Conservation (phyloP, 2,329 filamentous ascomycete genomes). For the Lecanicillium sp. region DNA sequence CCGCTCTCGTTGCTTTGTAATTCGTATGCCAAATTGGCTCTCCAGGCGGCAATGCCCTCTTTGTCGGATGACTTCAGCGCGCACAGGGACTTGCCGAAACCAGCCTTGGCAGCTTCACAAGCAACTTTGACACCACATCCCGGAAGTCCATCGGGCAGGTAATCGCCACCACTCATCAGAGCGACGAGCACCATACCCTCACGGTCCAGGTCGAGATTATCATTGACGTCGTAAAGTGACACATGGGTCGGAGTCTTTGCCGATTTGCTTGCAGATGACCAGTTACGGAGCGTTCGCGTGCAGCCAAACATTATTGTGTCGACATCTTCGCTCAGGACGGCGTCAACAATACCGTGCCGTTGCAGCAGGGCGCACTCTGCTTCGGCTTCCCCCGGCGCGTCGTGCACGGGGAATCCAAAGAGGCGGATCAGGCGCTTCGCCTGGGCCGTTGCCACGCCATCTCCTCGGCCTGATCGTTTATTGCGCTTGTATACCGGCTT, state of each 20-base stretch:
- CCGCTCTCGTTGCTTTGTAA: constrained; percentile 76
- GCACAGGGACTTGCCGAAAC: constrained; percentile 74
- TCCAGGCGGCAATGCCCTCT: constrained; percentile 60
- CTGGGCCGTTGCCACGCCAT: constrained; percentile 61
- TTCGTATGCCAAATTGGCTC: constrained; percentile 63
- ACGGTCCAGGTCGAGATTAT: constrained; percentile 57
- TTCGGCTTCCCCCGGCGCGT: constrained; percentile 90
- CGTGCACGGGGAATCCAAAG: constrained; percentile 77
- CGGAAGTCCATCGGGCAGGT: constrained; percentile 78
- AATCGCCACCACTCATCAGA: constrained; percentile 92
- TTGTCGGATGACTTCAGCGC: constrained; percentile 52
- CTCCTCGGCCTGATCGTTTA: constrained; percentile 60
- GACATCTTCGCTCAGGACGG: constrained; percentile 91
- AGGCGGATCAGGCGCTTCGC: constrained; percentile 77
- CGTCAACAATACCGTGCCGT: constrained; percentile 75
- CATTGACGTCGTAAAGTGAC: constrained; percentile 63
- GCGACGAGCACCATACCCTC: constrained; percentile 92
- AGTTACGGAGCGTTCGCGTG: constrained; percentile 69
- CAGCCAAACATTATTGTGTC: constrained; percentile 98
- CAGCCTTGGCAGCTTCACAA: constrained; percentile 81
- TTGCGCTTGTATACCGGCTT: constrained; percentile 86
- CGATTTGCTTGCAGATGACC: constrained; percentile 64
- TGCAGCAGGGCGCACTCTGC: constrained; percentile 91
- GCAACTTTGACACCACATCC: constrained; percentile 84
- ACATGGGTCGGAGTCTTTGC: constrained; percentile 75